Percentiles rank a stretch among this genome's conserved stretches.
Conservation (phyloP, 768 basidiomycete genomes). For the Boletus rubroflammeus region DNA sequence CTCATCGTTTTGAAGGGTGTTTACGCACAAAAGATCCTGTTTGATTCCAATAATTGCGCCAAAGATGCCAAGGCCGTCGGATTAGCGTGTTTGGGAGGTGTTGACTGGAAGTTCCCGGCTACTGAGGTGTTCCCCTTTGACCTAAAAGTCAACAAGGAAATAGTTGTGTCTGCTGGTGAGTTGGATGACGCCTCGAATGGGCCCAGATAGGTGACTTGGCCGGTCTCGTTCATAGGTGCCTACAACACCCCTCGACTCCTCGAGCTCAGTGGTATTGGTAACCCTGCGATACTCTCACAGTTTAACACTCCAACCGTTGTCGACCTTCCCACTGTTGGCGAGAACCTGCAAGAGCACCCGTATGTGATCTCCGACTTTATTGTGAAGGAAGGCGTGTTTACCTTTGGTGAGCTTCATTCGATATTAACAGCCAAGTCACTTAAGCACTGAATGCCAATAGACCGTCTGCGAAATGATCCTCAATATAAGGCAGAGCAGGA, state of each 20-base stretch:
- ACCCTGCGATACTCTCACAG: slow-evolving; percentile 9
- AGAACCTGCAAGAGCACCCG: slow-evolving; percentile 21
- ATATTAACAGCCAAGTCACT: fast-evolving
- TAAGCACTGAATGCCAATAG: background rate
- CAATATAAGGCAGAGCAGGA: slow-evolving; percentile 7
- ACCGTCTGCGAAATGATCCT: slow-evolving; percentile 12
- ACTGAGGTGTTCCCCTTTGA: background rate
- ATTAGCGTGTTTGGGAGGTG: slow-evolving; percentile 8
- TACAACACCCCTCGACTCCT: slow-evolving; percentile 19
- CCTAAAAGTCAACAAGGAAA: slow-evolving; percentile 5
- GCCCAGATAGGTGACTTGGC: background rate
- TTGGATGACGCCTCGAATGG: background rate
- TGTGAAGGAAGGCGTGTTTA: slow-evolving; percentile 11
- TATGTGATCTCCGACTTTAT: slow-evolving; percentile 10
- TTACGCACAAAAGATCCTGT: slow-evolving; percentile 13
- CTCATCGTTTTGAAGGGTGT: slow-evolving; percentile 3
- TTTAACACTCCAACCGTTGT: slow-evolving; percentile 8
- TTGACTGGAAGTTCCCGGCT: slow-evolving; percentile 8
- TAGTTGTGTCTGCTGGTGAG: slow-evolving; percentile 5
- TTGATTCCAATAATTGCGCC: background rate
- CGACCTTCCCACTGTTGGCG: slow-evolving; percentile 16
- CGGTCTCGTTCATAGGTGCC: background rate
- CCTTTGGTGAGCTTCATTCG: slow-evolving; percentile 7
- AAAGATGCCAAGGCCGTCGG: slow-evolving; percentile 3
- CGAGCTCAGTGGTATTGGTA: slow-evolving; percentile 19